A percentile compares a stretch with the other conserved stretches of the same genome.
phyloP scores from a whole-genome alignment of 1,284 basidiomycete species.

The Melampsora americana region DNA sequence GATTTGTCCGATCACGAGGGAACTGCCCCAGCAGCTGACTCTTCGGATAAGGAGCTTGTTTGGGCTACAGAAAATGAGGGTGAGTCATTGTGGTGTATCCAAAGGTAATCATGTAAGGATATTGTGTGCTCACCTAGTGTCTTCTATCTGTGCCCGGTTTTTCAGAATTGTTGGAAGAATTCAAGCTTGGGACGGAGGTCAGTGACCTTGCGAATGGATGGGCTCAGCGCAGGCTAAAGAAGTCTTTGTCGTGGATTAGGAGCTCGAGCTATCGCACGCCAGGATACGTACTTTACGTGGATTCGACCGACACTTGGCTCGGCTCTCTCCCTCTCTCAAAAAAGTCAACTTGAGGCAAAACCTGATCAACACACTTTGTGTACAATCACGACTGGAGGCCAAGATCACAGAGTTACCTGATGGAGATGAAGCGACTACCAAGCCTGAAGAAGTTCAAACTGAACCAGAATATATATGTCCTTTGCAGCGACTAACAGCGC shows the following conservation, averaged over 20 bases:
- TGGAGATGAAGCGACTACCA: background rate
- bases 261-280: constrained; percentile 35
- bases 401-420: background rate
- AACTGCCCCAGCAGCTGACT: too few relatives aligned
- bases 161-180: constrained; percentile 29
- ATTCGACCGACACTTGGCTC: constrained; percentile 15
- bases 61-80: too few relatives aligned
- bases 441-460: background rate
- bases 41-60: too few relatives aligned
- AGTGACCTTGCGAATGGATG: background rate
- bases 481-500: constrained; percentile 45
- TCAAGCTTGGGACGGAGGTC: constrained; percentile 35
- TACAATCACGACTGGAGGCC: background rate
- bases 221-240: background rate
- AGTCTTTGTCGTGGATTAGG: constrained; percentile 15
- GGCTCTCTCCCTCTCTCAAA: constrained; percentile 26
- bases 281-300: constrained; percentile 32
- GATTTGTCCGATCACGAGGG: too few relatives aligned
- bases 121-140: too few relatives aligned
- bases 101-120: too few relatives aligned
- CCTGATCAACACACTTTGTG: constrained; percentile 19
- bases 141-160: background rate
- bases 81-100: too few relatives aligned
- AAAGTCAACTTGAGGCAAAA: constrained; percentile 36
- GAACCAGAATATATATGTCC: constrained; percentile 1